These are phyloP conservation scores for Spiromastix sp. DNA, from an alignment of 2,329 filamentous ascomycete genomes.

Conservation along the genomic window DNA sequence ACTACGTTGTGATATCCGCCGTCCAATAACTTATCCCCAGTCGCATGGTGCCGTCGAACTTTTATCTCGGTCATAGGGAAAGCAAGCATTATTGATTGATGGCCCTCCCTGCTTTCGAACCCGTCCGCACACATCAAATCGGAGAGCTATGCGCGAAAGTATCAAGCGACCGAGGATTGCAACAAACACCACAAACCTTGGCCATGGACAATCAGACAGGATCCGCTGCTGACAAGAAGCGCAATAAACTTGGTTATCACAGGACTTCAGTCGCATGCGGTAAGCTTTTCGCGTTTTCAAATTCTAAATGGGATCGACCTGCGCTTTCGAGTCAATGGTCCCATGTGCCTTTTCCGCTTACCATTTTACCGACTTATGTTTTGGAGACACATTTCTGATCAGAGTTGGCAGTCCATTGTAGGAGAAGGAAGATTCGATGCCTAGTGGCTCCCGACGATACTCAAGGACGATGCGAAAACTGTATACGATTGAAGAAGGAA, in stretches of 20 bases:
- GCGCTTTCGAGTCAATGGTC: background rate
- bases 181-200: conserved; percentile 21
- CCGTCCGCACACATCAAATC: conserved; percentile 14
- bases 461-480: conserved; percentile 76
- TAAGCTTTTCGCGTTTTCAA: conserved; percentile 43
- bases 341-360: conserved; percentile 1
- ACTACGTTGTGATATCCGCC: conserved; percentile 8
- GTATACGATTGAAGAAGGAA: conserved; percentile 87
- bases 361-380: no score
- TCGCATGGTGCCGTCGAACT: conserved; percentile 7
- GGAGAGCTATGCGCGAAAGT: conserved; percentile 31
- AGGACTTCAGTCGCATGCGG: conserved; percentile 90
- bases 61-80: background rate
- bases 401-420: conserved; percentile 62
- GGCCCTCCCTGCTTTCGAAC: background rate
- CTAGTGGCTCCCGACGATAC: conserved; percentile 62
- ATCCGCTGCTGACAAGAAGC: conserved; percentile 50
- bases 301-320: conserved; percentile 5
- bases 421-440: conserved; percentile 87
- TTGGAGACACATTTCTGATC: conserved; percentile 2
- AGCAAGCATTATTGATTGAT: conserved; percentile 1
- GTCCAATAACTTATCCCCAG: conserved; percentile 6
- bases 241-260: conserved; percentile 93
- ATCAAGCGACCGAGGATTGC: conserved; percentile 24
- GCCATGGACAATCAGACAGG: conserved; percentile 25